These are phyloP conservation scores for Podospora tetraspora DNA, from an alignment of 495 filamentous ascomycete species.

Conservation along the genomic window DNA sequence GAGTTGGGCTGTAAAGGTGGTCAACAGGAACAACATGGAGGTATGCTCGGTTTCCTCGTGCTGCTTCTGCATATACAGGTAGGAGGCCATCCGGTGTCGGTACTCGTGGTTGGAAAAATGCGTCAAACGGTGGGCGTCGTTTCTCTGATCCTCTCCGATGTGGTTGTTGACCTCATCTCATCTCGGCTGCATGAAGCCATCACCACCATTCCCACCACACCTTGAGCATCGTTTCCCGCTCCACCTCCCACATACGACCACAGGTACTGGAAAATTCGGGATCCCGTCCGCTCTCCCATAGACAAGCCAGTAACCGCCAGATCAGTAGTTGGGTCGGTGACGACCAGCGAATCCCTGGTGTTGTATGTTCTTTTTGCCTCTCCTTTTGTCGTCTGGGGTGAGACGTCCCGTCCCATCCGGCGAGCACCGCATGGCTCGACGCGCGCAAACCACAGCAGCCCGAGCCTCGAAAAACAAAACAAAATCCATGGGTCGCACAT, in stretches of 20 bases:
- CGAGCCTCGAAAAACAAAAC: neutral
- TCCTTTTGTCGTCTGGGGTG: neutral
- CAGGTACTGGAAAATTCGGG: constrained; percentile 25
- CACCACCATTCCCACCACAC: neutral
- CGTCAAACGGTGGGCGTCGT: too few species aligned
- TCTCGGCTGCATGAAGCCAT: neutral
- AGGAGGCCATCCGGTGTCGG: too few species aligned
- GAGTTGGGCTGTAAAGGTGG: neutral
- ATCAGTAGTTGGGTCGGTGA: constrained; percentile 35
- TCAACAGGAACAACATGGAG: neutral
- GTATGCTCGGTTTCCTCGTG: neutral
- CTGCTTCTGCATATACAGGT: neutral
- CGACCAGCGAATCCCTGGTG: constrained; percentile 39
- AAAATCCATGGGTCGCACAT: neutral
- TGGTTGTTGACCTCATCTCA: neutral
- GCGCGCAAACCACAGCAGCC: neutral
- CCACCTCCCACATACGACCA: neutral
- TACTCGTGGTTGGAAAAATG: neutral
- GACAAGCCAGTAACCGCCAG: constrained; percentile 25
- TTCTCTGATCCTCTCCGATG: neutral
- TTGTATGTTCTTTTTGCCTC: constrained; percentile 32
- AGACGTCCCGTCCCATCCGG: neutral
- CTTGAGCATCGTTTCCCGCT: neutral
- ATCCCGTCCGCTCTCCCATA: constrained; percentile 50
- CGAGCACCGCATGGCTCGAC: neutral